Base-by-base conservation (phyloP, 2,329 filamentous ascomycete species). In the Phymatotrichopsis omnivora region DNA sequence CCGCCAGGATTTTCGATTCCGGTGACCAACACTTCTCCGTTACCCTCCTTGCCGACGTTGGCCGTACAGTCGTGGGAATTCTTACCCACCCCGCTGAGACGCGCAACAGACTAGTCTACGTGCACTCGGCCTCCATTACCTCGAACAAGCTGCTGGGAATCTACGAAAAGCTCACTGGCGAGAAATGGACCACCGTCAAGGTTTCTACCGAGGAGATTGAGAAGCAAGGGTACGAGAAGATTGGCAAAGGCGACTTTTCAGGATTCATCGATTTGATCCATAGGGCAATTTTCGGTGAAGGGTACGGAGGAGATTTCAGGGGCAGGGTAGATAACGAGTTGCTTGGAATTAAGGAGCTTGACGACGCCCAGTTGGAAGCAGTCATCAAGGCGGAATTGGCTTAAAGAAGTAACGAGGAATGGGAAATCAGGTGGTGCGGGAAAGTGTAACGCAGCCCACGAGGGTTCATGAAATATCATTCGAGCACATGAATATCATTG, bases 51-150 rank as follows among this genome's bases (percentile, higher is more conserved):
- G 52, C 57, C 0, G 64, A 65, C 2, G 57, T 77, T 12, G 73
- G 60, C 0, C 61, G 68, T 17, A 70, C 67, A 1, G 64, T 78
- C 0, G 66, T 68, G 0, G 69, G 67, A 0, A 61, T 75, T 2
- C 58, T 77, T 2, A 46, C 56, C 6, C 64, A 75, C 40, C 68
- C 65, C 0, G 66, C 70, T 2, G 67, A 72, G 57, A 77, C 74
- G 0, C 68, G 67, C 58, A 76, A 79, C 57, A 63, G 66, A 3
- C 45, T 58, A 2, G 63, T 78, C 2, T 66, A 64, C 47, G 60
- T 74, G n/a, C 58, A 69, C 5, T 66, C 68, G 20, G 60, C 65
- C 7, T 60, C 63, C 4, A 60, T 67, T 12, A 67, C 68, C 0
- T 73, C 75, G 58, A 64, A 64, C 12, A 41, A 63, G 35, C 46